Percentiles rank a stretch among this genome's conserved stretches.
These are phyloP conservation scores for Alternaria alternata DNA, from an alignment of 2,329 filamentous ascomycete species.

Conservation along the genomic window DNA sequence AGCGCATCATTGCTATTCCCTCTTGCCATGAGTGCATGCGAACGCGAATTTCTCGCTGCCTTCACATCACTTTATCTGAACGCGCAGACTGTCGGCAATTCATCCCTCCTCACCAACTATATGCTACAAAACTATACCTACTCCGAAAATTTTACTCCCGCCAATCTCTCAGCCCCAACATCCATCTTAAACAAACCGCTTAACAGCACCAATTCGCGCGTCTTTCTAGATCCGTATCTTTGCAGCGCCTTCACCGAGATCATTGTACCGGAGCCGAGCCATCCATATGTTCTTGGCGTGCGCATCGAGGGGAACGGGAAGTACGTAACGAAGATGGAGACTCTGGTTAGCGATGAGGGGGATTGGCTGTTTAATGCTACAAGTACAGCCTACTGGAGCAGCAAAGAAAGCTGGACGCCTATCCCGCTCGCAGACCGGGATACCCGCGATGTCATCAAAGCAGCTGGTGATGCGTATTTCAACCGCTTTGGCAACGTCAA, in stretches of 20 bases:
- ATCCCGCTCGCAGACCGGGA: constrained; percentile 22
- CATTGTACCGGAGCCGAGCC: constrained; percentile 20
- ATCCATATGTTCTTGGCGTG: constrained; percentile 36
- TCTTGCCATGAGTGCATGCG: background rate
- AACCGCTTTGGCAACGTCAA: constrained; percentile 28
- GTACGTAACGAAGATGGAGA: constrained; percentile 30
- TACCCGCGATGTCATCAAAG: constrained; percentile 27
- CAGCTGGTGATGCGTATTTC: constrained; percentile 36
- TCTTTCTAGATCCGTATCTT: constrained; percentile 24
- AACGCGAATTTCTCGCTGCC: constrained; percentile 21
- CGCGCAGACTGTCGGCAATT: constrained; percentile 26
- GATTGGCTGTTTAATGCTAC: constrained; percentile 38
- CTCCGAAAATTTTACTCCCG: constrained; percentile 29
- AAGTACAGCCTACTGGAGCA: constrained; percentile 20
- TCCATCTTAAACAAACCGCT: constrained; percentile 31
- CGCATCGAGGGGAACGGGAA: constrained; percentile 21
- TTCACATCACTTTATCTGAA: constrained; percentile 26
- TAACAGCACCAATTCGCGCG: constrained; percentile 26
- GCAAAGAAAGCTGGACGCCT: constrained; percentile 25
- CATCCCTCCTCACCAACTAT: constrained; percentile 13
- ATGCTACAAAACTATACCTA: constrained; percentile 26
- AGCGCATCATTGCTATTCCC: background rate
- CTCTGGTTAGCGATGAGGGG: constrained; percentile 29
- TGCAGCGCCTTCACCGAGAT: constrained; percentile 36
- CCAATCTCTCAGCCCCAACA: constrained; percentile 19